These are phyloP conservation scores for Pinus tabuliformis DNA, from an alignment of 75 land plant species.

Conservation along the genomic window DNA sequence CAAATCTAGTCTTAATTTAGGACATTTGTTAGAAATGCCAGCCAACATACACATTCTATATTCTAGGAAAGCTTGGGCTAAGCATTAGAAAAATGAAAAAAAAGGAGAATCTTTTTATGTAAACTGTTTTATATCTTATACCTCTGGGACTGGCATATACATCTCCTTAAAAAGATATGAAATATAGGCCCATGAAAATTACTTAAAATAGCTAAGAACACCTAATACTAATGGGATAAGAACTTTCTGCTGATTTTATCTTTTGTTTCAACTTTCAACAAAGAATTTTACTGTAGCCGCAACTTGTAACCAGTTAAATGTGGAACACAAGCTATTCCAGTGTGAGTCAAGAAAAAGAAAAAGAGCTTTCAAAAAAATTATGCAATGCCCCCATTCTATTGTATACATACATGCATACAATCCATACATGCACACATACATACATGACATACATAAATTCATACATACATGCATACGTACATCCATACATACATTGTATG, in stretches of 20 bases:
- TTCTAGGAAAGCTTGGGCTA: neutral
- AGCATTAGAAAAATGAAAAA: neutral
- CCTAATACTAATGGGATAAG: neutral
- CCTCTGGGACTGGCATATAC: too few species aligned
- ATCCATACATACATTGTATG: too few species aligned
- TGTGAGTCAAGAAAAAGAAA: too few species aligned
- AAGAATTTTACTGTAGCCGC: neutral
- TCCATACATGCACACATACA: too few species aligned
- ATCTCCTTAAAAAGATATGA: neutral
- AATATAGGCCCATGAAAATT: neutral
- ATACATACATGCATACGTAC: too few species aligned
- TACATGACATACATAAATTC: too few species aligned
- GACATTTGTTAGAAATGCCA: neutral
- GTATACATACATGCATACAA: too few species aligned
- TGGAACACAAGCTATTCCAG: neutral
- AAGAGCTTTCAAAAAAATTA: too few species aligned
- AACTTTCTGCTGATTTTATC: too few species aligned
- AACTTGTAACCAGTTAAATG: neutral
- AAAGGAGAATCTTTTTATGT: neutral
- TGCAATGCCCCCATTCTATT: too few species aligned
- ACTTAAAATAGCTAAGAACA: neutral
- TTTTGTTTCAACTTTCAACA: too few species aligned
- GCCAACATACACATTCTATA: neutral
- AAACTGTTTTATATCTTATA: neutral
- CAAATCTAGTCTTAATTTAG: too few species aligned